Percentiles rank a stretch among this genome's conserved stretches.
phyloP scores from a whole-genome alignment of 1,284 basidiomycete genomes.

The Stereum hirsutum region DNA sequence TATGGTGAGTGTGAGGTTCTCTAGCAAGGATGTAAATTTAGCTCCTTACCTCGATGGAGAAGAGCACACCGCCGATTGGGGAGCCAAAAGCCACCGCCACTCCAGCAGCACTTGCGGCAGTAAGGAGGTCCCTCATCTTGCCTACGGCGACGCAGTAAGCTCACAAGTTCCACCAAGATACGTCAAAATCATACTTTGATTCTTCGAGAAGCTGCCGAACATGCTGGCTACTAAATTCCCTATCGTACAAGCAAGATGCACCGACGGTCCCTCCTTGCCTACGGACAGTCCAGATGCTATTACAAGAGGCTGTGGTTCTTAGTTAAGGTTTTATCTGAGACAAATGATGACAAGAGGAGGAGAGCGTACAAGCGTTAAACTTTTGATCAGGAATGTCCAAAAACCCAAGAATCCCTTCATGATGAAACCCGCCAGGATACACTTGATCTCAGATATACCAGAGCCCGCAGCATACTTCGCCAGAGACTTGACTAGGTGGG shows the following conservation, averaged over 20 bases:
- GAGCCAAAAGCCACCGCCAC: constrained; percentile 97
- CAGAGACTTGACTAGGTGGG: constrained; percentile 82
- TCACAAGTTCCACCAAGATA: not conserved
- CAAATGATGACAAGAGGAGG: too few species aligned
- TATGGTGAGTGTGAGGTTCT: too few species aligned
- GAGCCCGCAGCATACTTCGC: constrained; percentile 97
- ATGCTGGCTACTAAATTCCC: constrained; percentile 81
- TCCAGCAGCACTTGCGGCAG: constrained; percentile 93
- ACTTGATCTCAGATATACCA: constrained; percentile 99
- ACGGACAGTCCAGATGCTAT: constrained; percentile 97
- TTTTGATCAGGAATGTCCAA: constrained; percentile 88
- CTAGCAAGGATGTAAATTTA: not conserved
- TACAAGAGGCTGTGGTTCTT: constrained; percentile 82
- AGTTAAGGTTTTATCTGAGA: too few species aligned
- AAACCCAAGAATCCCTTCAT: constrained; percentile 94
- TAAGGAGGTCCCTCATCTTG: constrained; percentile 93
- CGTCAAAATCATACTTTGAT: constrained; percentile 54
- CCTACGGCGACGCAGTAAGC: constrained; percentile 34
- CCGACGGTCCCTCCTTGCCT: constrained; percentile 97
- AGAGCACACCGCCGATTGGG: constrained; percentile 95
- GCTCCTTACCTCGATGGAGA: constrained; percentile 65
- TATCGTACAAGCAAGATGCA: constrained; percentile 94
- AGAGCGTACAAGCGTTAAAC: constrained; percentile 83
- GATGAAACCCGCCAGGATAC: constrained; percentile 93
- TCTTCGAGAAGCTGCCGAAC: constrained; percentile 79